phyloP scores from a whole-genome alignment of 164 flowering plant species.

The Litsea cubeba region DNA sequence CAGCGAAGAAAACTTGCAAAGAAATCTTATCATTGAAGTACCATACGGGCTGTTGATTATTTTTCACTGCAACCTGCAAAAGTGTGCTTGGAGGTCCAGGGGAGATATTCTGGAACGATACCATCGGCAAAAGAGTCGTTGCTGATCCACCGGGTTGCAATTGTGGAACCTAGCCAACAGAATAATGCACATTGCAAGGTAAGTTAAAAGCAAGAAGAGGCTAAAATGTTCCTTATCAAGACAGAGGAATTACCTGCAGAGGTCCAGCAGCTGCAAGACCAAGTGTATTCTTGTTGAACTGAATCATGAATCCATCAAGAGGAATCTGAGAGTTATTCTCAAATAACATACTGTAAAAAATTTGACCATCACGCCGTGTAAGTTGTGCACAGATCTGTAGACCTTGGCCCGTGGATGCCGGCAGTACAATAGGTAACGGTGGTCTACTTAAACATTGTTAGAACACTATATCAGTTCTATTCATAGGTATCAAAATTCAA shows the following conservation, averaged over 20 bases:
- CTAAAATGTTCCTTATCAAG: background rate
- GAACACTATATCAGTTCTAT: background rate
- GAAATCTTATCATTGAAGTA: constrained; percentile 82
- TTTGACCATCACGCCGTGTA: constrained; percentile 70
- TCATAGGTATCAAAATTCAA: background rate
- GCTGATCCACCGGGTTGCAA: constrained; percentile 84
- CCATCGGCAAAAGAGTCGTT: constrained; percentile 84
- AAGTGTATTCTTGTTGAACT: constrained; percentile 94
- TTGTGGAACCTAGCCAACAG: constrained; percentile 62
- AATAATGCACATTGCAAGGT: background rate
- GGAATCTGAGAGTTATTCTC: constrained; percentile 75
- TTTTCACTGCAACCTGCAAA: constrained; percentile 93
- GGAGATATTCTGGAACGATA: constrained; percentile 67
- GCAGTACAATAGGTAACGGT: constrained; percentile 75
- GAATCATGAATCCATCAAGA: constrained; percentile 98
- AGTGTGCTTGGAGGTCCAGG: constrained; percentile 84
- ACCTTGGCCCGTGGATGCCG: constrained; percentile 85
- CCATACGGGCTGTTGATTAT: constrained; percentile 99
- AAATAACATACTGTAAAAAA: constrained; percentile 81
- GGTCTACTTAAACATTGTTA: constrained; percentile 45
- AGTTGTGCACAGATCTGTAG: constrained; percentile 87
- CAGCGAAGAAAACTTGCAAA: constrained; percentile 57
- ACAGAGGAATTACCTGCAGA: constrained; percentile 58
- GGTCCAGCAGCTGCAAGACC: constrained; percentile 93
- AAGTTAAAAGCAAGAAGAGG: background rate